Percentiles rank a stretch among this genome's conserved stretches.
Evolutionary conservation across 805 yeast species (phyloP).

Genomic region (Metschnikowia bowlesiae): DNA sequence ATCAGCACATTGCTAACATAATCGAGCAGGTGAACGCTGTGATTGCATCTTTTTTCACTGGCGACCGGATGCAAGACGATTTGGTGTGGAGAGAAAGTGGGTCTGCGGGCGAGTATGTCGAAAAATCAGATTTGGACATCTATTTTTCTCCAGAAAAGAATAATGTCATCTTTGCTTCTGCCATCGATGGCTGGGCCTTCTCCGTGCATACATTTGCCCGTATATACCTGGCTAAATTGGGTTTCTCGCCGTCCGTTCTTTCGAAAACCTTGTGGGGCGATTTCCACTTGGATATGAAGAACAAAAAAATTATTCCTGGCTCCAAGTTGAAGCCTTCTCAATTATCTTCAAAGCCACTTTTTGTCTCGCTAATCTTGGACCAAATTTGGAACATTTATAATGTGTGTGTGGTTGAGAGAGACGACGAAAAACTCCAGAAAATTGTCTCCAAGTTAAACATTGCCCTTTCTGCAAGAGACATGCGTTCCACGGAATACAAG

Average conservation of each 20-base stretch:
- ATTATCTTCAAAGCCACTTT: conserved; percentile 60
- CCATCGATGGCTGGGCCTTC: conserved; percentile 98
- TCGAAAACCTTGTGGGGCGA: conserved; percentile 96
- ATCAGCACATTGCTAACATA: conserved; percentile 67
- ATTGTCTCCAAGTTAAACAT: conserved; percentile 68
- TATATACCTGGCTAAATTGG: conserved; percentile 78
- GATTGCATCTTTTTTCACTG: conserved; percentile 86
- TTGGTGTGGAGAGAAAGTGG: conserved; percentile 66
- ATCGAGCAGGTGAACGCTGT: conserved; percentile 95
- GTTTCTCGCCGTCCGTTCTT: conserved; percentile 73
- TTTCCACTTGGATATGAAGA: conserved; percentile 81
- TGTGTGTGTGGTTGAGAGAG: conserved; percentile 57
- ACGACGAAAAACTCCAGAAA: conserved; percentile 68
- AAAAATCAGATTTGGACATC: conserved; percentile 72
- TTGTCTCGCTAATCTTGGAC: conserved; percentile 82
- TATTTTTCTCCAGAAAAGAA: conserved; percentile 85
- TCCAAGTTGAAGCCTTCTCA: conserved; percentile 59
- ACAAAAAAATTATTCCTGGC: conserved; percentile 71
- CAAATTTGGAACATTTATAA: conserved; percentile 91
- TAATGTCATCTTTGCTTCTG: conserved; percentile 86
- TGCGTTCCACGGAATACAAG: conserved; percentile 73
- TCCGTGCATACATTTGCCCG: conserved; percentile 83
- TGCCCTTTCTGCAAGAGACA: conserved; percentile 67
- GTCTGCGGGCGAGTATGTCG: conserved; percentile 56
- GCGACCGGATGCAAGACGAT: conserved; percentile 89